phyloP scores from a whole-genome alignment of 768 basidiomycete genomes.

The Floccularia luteovirens region DNA sequence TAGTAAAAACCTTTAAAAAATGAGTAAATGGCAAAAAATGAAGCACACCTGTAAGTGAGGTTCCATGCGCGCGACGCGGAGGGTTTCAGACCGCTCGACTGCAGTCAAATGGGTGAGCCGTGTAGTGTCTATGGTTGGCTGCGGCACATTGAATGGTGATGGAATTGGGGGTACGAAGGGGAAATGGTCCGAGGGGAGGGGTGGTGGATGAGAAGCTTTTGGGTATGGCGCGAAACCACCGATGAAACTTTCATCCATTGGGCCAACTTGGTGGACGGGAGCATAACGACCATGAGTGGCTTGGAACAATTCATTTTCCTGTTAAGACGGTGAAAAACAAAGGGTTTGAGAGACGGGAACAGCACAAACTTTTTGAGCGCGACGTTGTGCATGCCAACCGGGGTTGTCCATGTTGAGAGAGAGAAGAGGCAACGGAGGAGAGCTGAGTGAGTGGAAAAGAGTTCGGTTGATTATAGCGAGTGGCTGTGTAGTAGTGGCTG shows the following conservation, averaged over 20 bases:
- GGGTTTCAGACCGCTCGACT: slow-evolving; percentile 55
- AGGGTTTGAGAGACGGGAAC: slow-evolving; percentile 1
- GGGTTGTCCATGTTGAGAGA: slow-evolving; percentile 53
- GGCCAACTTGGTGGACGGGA: slow-evolving; percentile 51
- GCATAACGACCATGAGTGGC: slow-evolving; percentile 25
- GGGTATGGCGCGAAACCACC: slow-evolving; percentile 43
- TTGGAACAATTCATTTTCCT: slow-evolving; percentile 25
- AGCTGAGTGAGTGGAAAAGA: too few relatives aligned
- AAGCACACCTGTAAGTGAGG: slow-evolving; percentile 62
- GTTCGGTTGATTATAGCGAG: too few relatives aligned
- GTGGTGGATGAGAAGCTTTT: slow-evolving; percentile 19
- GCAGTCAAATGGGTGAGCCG: slow-evolving; percentile 46
- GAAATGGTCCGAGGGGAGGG: slow-evolving; percentile 31
- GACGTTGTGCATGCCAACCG: slow-evolving; percentile 68
- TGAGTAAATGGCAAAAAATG: slow-evolving; percentile 2
- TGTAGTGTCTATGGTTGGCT: slow-evolving; percentile 23
- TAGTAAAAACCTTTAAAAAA: slow-evolving; percentile 16
- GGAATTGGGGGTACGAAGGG: slow-evolving; percentile 33
- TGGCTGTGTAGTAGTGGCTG: neutral
- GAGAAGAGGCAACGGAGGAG: neutral
- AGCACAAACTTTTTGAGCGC: slow-evolving; percentile 44
- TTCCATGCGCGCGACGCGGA: slow-evolving; percentile 59
- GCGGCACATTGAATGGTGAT: slow-evolving; percentile 11
- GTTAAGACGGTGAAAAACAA: slow-evolving; percentile 1
- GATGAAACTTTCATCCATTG: slow-evolving; percentile 55